Conservation (phyloP, 148 eudicot genomes). For the Fallopia convolvulus region DNA sequence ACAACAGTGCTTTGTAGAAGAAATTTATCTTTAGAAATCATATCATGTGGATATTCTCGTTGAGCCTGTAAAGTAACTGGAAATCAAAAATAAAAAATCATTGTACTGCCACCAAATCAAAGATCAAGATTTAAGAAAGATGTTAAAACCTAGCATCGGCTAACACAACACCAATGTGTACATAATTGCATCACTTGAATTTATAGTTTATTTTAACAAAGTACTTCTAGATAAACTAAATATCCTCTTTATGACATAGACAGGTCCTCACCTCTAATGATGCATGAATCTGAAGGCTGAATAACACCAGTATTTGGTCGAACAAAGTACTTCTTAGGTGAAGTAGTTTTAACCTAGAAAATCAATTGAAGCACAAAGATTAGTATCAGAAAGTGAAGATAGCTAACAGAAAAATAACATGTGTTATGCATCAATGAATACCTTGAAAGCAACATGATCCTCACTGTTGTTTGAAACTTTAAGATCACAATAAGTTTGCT, state of each 20-base stretch:
- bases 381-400: slow-evolving; percentile 2
- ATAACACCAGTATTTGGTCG: slow-evolving; percentile 90
- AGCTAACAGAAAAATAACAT: not conserved
- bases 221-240: not conserved
- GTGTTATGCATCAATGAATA: slow-evolving; percentile 13
- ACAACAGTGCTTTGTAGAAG: slow-evolving; percentile 79
- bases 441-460: slow-evolving; percentile 89
- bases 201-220: not conserved
- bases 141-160: not conserved
- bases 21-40: slow-evolving; percentile 86
- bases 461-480: slow-evolving; percentile 76
- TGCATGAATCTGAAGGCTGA: slow-evolving; percentile 76
- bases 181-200: not conserved
- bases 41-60: slow-evolving; percentile 66
- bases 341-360: slow-evolving; percentile 82
- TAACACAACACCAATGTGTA: not conserved
- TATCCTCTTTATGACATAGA: not conserved
- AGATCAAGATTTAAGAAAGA: not conserved
- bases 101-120: not conserved
- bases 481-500: slow-evolving; percentile 74
- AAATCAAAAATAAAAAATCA: slow-evolving; percentile 20
- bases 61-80: slow-evolving; percentile 92
- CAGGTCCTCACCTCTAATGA: slow-evolving; percentile 62
- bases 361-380: slow-evolving; percentile 3
- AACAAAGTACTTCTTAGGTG: slow-evolving; percentile 87